A percentile compares a stretch with the other conserved stretches of the same genome.
Evolutionary conservation across 169 alveolate genomes (phyloP).

Genomic region (Neospora caninum): DNA sequence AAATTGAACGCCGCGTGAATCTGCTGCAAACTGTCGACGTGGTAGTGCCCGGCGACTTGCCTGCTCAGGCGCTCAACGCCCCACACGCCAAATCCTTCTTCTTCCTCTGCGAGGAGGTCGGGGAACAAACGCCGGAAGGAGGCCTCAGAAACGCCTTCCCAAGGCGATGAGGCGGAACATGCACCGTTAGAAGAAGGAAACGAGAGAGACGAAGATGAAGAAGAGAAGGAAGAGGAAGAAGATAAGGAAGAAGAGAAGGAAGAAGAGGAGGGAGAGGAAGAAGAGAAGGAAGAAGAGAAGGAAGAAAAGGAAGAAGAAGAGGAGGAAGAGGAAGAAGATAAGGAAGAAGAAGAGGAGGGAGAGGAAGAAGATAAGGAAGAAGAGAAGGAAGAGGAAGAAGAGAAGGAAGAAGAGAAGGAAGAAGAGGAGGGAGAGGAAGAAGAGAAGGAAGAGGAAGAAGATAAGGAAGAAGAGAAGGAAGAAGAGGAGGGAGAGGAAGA

Average conservation of each 20-base stretch:
- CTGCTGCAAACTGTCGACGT: slow-evolving; percentile 69
- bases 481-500: not conserved
- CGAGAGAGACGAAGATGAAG: not conserved
- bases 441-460: not conserved
- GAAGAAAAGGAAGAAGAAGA: not conserved
- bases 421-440: not conserved
- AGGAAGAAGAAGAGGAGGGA: not conserved
- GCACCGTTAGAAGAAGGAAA: not conserved
- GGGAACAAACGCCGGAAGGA: not conserved
- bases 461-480: not conserved
- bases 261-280: not conserved
- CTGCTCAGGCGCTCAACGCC: slow-evolving; percentile 10
- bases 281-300: not conserved
- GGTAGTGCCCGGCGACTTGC: slow-evolving; percentile 34
- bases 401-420: not conserved
- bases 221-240: not conserved
- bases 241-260: not conserved
- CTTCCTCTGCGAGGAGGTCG: not conserved
- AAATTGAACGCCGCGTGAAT: slow-evolving; percentile 68
- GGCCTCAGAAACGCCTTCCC: not conserved
- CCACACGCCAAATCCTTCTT: not conserved
- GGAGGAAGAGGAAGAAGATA: not conserved
- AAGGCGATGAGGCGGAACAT: not conserved
- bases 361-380: not conserved
- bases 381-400: not conserved